A percentile compares a stretch with the other conserved stretches of the same genome.
Evolutionary conservation across 305 asterid genomes (phyloP).

Genomic region (Fraxinus nigra): DNA sequence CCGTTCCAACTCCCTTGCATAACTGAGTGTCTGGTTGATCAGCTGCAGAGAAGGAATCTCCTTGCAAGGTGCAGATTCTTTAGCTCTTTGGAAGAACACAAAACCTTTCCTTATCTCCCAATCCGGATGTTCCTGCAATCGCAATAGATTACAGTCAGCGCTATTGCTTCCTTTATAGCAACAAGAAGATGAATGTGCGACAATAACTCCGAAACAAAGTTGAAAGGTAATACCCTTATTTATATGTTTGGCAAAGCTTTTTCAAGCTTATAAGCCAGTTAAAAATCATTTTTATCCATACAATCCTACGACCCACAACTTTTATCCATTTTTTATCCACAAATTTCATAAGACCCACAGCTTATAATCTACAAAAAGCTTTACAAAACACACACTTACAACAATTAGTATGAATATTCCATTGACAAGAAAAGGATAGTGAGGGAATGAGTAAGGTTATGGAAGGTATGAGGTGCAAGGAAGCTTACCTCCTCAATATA

Average conservation of each 20-base stretch:
- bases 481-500: constrained; percentile 56
- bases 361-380: not conserved
- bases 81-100: constrained; percentile 66
- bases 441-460: not conserved
- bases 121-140: constrained; percentile 82
- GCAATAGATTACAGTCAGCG: not conserved
- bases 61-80: constrained; percentile 80
- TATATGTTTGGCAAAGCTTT: not conserved
- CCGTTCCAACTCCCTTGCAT: constrained; percentile 59
- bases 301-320: not conserved
- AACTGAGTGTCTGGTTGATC: constrained; percentile 49
- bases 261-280: not conserved
- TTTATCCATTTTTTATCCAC: not conserved
- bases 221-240: not conserved
- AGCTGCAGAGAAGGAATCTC: constrained; percentile 91
- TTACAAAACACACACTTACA: not conserved
- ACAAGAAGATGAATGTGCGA: not conserved
- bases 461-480: not conserved
- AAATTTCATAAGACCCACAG: not conserved
- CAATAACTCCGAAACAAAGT: not conserved
- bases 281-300: not conserved
- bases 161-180: not conserved
- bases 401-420: not conserved
- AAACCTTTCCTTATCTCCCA: constrained; percentile 73
- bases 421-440: not conserved